These are phyloP conservation scores for Botrytis fragariae DNA, from an alignment of 2,329 filamentous ascomycete genomes.

Conservation along the genomic window DNA sequence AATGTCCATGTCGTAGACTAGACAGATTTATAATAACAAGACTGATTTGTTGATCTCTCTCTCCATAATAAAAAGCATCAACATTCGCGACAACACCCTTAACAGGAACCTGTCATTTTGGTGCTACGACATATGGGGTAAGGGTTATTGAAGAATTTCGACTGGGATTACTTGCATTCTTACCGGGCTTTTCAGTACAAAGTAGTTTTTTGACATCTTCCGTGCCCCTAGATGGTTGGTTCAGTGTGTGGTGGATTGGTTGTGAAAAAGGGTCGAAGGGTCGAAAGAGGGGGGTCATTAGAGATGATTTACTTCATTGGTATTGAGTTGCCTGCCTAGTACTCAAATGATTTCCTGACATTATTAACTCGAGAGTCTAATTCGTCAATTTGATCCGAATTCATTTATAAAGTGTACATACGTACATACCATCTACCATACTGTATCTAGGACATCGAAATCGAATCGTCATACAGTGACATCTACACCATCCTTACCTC, in stretches of 20 bases:
- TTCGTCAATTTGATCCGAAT: neutral
- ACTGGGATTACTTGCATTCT: neutral
- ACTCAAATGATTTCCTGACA: neutral
- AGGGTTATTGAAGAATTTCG: neutral
- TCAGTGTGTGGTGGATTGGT: neutral
- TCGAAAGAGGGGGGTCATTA: neutral
- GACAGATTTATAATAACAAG: neutral
- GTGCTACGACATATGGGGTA: neutral
- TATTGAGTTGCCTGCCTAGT: neutral
- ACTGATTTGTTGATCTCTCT: neutral
- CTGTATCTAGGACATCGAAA: neutral
- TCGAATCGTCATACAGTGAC: neutral
- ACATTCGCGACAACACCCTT: neutral
- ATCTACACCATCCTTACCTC: neutral
- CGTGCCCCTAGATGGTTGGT: neutral
- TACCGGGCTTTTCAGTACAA: neutral
- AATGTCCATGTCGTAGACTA: neutral
- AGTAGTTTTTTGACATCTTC: neutral
- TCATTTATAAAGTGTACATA: neutral
- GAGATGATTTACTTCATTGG: neutral
- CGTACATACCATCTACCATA: neutral
- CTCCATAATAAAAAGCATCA: conserved; percentile 4
- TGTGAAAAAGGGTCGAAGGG: neutral
- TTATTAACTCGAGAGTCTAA: neutral
- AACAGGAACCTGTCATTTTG: neutral